Evolutionary conservation across 164 flowering plant species (phyloP).

Genomic region (Stephania yunnanensis): DNA sequence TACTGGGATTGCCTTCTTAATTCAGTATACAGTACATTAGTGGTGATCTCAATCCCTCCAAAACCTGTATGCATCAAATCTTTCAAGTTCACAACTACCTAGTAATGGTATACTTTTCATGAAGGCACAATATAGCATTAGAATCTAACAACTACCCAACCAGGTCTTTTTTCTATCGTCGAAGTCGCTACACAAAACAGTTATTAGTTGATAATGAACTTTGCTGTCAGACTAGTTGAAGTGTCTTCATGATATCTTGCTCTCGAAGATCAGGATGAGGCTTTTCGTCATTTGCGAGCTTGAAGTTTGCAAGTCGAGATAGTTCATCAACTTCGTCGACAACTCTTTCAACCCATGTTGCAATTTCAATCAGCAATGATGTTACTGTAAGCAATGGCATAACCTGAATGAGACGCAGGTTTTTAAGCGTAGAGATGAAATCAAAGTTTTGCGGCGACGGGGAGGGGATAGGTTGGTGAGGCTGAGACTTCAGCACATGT

Average conservation of each 20-base stretch:
- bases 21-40: too few species aligned
- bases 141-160: too few species aligned
- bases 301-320: slow-evolving; percentile 41
- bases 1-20: neutral
- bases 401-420: slow-evolving; percentile 32
- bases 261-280: slow-evolving; percentile 19
- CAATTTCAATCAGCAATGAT: slow-evolving; percentile 49
- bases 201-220: too few species aligned
- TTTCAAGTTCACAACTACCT: too few species aligned
- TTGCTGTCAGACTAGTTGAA: slow-evolving; percentile 26
- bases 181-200: too few species aligned
- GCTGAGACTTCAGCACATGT: slow-evolving; percentile 32
- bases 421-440: neutral
- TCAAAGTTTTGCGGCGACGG: slow-evolving; percentile 9
- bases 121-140: too few species aligned
- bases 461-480: slow-evolving; percentile 15
- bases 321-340: slow-evolving; percentile 36
- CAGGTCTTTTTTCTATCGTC: too few species aligned
- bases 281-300: slow-evolving; percentile 24
- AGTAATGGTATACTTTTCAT: too few species aligned
- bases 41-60: too few species aligned
- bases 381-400: slow-evolving; percentile 50
- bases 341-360: slow-evolving; percentile 41
- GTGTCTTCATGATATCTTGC: slow-evolving; percentile 25
- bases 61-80: too few species aligned